Evolutionary conservation across 2,329 filamentous ascomycete species (phyloP).

Genomic region (Penicillium sp.): DNA sequence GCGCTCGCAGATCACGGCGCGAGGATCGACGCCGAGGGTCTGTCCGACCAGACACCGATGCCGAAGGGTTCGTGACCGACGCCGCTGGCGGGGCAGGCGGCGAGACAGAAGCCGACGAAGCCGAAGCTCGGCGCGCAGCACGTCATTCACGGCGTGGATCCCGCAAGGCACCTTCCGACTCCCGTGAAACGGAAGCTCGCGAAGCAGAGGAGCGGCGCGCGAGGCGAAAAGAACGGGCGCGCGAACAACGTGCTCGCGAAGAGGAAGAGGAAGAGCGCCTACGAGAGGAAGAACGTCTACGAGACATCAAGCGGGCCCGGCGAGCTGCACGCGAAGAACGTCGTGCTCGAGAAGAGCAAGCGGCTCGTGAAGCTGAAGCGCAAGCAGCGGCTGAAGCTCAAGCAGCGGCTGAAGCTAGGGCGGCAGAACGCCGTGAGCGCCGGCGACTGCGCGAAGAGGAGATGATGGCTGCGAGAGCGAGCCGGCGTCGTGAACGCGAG

Average conservation of each 20-base stretch:
- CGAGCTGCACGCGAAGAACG: constrained; percentile 51
- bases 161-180: constrained; percentile 36
- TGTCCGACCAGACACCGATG: constrained; percentile 48
- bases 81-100: constrained; percentile 38
- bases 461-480: constrained; percentile 27
- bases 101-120: constrained; percentile 47
- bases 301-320: constrained; percentile 46
- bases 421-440: constrained; percentile 42
- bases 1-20: constrained; percentile 33
- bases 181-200: constrained; percentile 36
- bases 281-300: constrained; percentile 20
- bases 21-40: constrained; percentile 41
- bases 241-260: constrained; percentile 35
- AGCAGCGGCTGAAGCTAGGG: constrained; percentile 36
- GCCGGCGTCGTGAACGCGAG: constrained; percentile 34
- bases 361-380: constrained; percentile 19
- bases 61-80: constrained; percentile 46
- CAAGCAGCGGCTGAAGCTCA: constrained; percentile 32
- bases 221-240: constrained; percentile 32
- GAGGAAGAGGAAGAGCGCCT: constrained; percentile 45
- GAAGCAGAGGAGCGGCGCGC: constrained; percentile 37
- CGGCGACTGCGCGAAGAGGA: constrained; percentile 37
- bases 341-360: constrained; percentile 29
- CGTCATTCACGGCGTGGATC: constrained; percentile 55
- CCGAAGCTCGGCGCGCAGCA: constrained; percentile 62